These are phyloP conservation scores for Vicia villosa DNA, from an alignment of 306 rosid genomes.

Conservation along the genomic window DNA sequence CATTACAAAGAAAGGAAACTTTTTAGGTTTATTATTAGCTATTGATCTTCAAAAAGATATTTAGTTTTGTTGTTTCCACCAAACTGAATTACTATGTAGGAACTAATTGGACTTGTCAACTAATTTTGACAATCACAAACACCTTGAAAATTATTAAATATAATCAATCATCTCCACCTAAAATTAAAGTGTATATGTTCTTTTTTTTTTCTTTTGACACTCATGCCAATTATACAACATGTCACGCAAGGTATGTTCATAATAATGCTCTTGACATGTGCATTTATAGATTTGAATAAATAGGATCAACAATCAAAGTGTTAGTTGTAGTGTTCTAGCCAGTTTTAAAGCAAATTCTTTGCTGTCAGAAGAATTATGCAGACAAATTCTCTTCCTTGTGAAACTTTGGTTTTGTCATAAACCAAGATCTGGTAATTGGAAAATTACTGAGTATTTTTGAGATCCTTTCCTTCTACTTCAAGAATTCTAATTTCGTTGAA, in stretches of 20 bases:
- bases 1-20: conserved; percentile 22
- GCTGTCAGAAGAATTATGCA: conserved; percentile 24
- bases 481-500: not conserved
- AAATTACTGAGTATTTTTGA: not conserved
- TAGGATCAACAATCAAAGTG: conserved; percentile 14
- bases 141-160: not conserved
- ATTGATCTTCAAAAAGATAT: conserved; percentile 6
- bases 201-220: conserved; percentile 20
- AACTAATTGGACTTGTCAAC: conserved; percentile 41
- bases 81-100: too few relatives aligned
- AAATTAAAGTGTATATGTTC: not conserved
- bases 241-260: conserved; percentile 29
- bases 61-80: too few relatives aligned
- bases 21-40: conserved; percentile 35
- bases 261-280: not conserved
- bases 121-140: conserved; percentile 24
- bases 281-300: not conserved
- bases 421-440: conserved; percentile 9
- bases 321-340: conserved; percentile 5
- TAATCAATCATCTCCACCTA: not conserved
- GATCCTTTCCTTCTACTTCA: conserved; percentile 44
- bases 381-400: conserved; percentile 39
- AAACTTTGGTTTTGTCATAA: conserved; percentile 26
- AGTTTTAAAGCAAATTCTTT: conserved; percentile 18
- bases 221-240: conserved; percentile 13